Evolutionary conservation across 2,329 filamentous ascomycete species (phyloP).

Genomic region (Cladosporium sp.): DNA sequence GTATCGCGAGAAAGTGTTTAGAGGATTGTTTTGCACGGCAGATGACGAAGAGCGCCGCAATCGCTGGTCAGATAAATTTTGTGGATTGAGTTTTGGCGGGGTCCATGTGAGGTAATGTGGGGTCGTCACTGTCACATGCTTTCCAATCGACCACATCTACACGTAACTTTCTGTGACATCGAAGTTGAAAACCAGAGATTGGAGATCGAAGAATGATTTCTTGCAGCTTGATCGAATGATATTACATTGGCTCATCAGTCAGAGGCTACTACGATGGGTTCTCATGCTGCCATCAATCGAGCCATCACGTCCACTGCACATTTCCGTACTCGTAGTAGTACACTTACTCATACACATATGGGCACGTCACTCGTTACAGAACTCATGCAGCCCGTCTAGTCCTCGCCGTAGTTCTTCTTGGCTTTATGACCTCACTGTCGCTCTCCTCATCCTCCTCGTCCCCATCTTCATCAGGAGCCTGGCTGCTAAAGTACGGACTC

Average conservation of each 20-base stretch:
- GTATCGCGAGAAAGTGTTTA: not conserved
- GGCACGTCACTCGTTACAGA: no score
- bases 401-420: slow-evolving; percentile 28
- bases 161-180: no score
- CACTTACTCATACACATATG: no score
- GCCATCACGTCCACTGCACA: not conserved
- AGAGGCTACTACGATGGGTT: not conserved
- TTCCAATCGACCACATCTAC: not conserved
- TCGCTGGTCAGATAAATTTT: slow-evolving; percentile 1
- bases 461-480: slow-evolving; percentile 14
- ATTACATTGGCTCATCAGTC: not conserved
- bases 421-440: slow-evolving; percentile 28
- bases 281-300: no score
- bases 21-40: not conserved
- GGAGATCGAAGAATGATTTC: no score
- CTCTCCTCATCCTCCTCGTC: slow-evolving; percentile 20
- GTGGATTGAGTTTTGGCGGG: slow-evolving; percentile 1
- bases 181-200: no score
- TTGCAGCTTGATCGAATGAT: not conserved
- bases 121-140: not conserved
- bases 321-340: not conserved
- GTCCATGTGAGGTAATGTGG: not conserved
- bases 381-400: slow-evolving; percentile 21
- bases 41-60: not conserved
- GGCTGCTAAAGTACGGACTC: slow-evolving; percentile 28